Evolutionary conservation across 352 stramenopile genomes (phyloP).

Genomic region (Pythium phragmiticola): DNA sequence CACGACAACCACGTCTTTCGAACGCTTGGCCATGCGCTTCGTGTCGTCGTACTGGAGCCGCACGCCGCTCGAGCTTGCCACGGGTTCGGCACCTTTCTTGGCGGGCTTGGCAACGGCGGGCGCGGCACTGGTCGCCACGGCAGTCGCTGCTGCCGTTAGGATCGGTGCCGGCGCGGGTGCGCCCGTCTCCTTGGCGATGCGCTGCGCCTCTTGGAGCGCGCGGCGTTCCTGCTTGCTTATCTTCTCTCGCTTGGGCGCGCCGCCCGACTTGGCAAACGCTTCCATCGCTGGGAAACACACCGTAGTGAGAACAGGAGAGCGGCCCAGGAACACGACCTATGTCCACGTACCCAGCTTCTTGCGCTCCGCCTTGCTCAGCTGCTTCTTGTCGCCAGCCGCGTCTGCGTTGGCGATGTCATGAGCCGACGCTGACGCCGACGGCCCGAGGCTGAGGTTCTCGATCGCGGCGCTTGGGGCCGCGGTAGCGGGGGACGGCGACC

Average conservation of each 20-base stretch:
- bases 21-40: conserved; percentile 73
- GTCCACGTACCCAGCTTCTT: conserved; percentile 50
- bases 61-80: conserved; percentile 41
- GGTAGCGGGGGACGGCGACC: conserved; percentile 42
- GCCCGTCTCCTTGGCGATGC: conserved; percentile 70
- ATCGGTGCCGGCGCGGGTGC: neutral
- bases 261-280: conserved; percentile 52
- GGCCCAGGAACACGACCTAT: neutral
- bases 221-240: conserved; percentile 92
- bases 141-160: neutral
- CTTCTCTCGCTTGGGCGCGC: conserved; percentile 69
- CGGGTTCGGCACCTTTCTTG: conserved; percentile 40
- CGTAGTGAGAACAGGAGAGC: neutral
- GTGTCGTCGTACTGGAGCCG: conserved; percentile 77
- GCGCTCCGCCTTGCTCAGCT: conserved; percentile 60
- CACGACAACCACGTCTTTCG: conserved; percentile 67
- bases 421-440: conserved; percentile 13
- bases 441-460: conserved; percentile 50
- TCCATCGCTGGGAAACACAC: conserved; percentile 38
- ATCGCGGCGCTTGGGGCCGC: conserved; percentile 26
- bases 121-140: neutral
- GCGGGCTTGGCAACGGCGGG: conserved; percentile 27
- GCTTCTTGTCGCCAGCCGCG: conserved; percentile 32
- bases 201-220: conserved; percentile 89
- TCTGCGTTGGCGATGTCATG: conserved; percentile 2